These are phyloP conservation scores for Epichloe uncinata DNA, from an alignment of 2,329 filamentous ascomycete genomes.

Conservation along the genomic window DNA sequence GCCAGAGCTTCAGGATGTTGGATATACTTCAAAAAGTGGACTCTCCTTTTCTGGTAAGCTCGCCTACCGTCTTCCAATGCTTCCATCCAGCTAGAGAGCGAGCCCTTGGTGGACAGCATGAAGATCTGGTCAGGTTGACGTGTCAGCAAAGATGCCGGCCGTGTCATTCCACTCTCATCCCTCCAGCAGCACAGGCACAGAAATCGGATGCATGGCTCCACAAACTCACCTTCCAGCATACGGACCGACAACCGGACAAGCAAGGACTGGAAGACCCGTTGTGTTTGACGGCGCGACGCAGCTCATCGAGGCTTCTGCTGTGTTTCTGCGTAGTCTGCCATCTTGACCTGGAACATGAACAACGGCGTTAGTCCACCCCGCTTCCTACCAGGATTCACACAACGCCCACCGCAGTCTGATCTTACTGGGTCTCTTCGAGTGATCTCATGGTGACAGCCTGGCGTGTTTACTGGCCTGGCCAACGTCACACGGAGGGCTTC, in stretches of 20 bases:
- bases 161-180: background rate
- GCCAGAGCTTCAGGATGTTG: constrained; percentile 70
- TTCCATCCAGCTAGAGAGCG: constrained; percentile 53
- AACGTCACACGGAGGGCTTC: background rate
- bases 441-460: constrained; percentile 20
- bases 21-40: constrained; percentile 69
- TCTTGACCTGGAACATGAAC: constrained; percentile 36
- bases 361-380: background rate
- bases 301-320: constrained; percentile 42
- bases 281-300: constrained; percentile 51
- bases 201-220: background rate
- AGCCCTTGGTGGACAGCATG: constrained; percentile 58
- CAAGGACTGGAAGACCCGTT: constrained; percentile 50
- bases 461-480: background rate
- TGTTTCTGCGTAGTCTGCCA: constrained; percentile 52
- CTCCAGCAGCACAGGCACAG: background rate
- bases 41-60: constrained; percentile 58
- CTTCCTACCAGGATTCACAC: background rate
- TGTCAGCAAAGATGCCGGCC: constrained; percentile 8
- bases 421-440: constrained; percentile 26
- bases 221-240: constrained; percentile 71
- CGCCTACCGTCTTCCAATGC: constrained; percentile 54
- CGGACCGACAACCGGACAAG: constrained; percentile 61
- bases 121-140: constrained; percentile 46
- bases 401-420: background rate